Base-by-base conservation (phyloP, 768 basidiomycete species). In the Mycena vulgaris region DNA sequence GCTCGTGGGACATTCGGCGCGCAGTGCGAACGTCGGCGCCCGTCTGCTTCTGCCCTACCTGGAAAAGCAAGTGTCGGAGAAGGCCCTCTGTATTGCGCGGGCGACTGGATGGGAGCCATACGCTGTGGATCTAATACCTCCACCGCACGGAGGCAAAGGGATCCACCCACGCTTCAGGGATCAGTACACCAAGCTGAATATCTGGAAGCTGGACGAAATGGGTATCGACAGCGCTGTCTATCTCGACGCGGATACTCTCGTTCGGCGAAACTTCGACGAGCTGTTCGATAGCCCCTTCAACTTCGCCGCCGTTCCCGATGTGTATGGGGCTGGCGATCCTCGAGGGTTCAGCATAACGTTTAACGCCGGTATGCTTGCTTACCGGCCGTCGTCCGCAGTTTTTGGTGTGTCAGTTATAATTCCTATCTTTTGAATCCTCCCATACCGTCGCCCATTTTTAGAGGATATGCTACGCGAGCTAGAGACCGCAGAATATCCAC, bases 401-500 rank as follows among this genome's bases (percentile, higher is more conserved):
- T 77, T 78, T 63, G 66, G 42, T 62, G 35, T 42, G 60, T 49
- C 14, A 4, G 19, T 30, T 47, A 17, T n/a, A 8, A 45, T 39
- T 31, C 6, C 8, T 13, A 27, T 11, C 16, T 42, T 30, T 13
- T 1, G 14, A 37, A 47, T n/a, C n/a, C n/a, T n/a, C n/a, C n/a
- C n/a, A n/a, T n/a, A n/a, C n/a, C 45, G 17, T 23, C 45, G 3
- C 21, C 6, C 3, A 47, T 47, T 47, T 21, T 47, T 5, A 60
- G 58, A 72, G 17, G 74, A 76, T 72, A 76, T 82, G 79, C 70
- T 80, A 10, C 68, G 73, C 17, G 80, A 83, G 74, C 80, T 87
- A 74, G 80, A 79, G 55, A 80, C 80, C 0, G 84, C 86, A 42
- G 73, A 77, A n/a, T 86, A 80, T 70, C 76, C 80, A 7, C 71